Evolutionary conservation across 306 rosid species (phyloP), one percentile per base, ranked within the genome.

Genomic region (Mimosa bimucronata): DNA sequence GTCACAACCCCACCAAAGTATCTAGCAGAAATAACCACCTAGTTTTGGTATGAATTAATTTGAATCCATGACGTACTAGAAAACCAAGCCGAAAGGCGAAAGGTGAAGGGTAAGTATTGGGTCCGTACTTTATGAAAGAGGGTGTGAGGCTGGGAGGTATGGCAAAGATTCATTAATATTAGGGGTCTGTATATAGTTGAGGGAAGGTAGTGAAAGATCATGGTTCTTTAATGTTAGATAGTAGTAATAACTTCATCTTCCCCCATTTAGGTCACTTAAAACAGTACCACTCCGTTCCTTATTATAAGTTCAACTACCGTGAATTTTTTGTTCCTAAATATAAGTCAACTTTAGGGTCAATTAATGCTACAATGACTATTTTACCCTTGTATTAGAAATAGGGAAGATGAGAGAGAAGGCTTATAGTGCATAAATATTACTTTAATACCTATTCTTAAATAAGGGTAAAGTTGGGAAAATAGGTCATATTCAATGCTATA

Each of bases 211-310:
- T 81, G 88, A 91, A 87, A 86, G 84, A 30, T 78, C 29, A 46
- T 78, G 84, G 84, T 71, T 79, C 87, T 83, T 89, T 64, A 89
- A 86, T 88, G 85, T 73, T 75, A 3, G 5, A 45, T 45, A 42
- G 53, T n/a, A 42, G 79, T 77, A 88, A 86, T 92, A 90, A 89
- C 97, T 88, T 85, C 97, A 84, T 86, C 97, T 84, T 88, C 91
- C 91, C 75, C 75, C 86, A 83, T 80, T 81, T 86, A 87, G 85
- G 73, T 88, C 85, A 80, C 92, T 84, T 83, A 57, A 78, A 82
- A 79, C 85, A 75, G 84, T n/a, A n/a, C n/a, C n/a, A n/a, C n/a
- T n/a, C n/a, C n/a, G n/a, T n/a, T n/a, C n/a, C n/a, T n/a, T n/a
- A n/a, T n/a, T n/a, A n/a, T n/a, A n/a, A n/a, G n/a, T n/a, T n/a